Conservation (phyloP, 208 protist species). For the Vickermania ingenoplastis region DNA sequence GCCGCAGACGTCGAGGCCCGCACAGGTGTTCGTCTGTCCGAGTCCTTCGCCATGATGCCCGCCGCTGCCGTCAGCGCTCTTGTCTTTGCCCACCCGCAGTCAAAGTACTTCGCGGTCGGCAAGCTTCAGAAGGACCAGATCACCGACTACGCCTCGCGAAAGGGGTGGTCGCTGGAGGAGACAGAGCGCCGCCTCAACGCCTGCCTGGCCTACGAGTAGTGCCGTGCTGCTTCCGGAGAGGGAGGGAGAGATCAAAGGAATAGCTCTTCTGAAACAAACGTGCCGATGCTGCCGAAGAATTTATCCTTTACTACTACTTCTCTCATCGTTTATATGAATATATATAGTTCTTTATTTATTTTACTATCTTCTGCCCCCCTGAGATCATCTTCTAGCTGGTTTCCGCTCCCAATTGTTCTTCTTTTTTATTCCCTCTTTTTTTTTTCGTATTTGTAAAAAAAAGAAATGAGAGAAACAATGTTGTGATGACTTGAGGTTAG, state of each 20-base stretch:
- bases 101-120: slow-evolving; percentile 95
- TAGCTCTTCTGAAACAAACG: too few species aligned
- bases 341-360: too few species aligned
- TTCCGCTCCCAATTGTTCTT: too few species aligned
- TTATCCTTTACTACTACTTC: neutral
- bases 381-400: too few species aligned
- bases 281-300: too few species aligned
- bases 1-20: slow-evolving; percentile 34
- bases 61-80: slow-evolving; percentile 91
- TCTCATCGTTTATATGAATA: neutral
- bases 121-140: slow-evolving; percentile 94
- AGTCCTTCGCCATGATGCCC: slow-evolving; percentile 92
- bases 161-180: slow-evolving; percentile 39
- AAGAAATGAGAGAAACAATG: too few species aligned
- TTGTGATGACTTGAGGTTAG: too few species aligned
- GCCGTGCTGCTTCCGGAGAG: too few species aligned
- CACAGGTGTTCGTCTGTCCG: slow-evolving; percentile 85
- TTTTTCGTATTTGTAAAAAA: too few species aligned
- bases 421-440: too few species aligned
- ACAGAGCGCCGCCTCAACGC: slow-evolving; percentile 29
- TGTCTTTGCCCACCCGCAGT: slow-evolving; percentile 86
- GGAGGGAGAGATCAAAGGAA: too few species aligned
- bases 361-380: too few species aligned
- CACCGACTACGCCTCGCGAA: slow-evolving; percentile 74
- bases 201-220: slow-evolving; percentile 35